Percentiles rank a stretch among this genome's conserved stretches.
Evolutionary conservation across 768 basidiomycete genomes (phyloP).

Genomic region (Peribolospora kevripleyi): DNA sequence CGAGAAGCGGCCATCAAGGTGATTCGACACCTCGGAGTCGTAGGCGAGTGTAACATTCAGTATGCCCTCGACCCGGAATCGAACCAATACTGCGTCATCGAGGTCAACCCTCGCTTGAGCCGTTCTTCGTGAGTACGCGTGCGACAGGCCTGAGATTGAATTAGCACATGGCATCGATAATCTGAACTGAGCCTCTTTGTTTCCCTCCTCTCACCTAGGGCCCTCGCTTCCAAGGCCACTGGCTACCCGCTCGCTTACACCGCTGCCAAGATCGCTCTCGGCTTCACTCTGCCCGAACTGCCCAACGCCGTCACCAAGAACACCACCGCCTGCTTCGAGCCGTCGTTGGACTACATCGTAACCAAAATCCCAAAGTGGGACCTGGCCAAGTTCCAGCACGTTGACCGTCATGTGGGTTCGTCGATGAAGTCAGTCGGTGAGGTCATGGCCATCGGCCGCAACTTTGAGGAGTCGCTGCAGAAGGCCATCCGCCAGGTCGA

Average conservation of each 20-base stretch:
- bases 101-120: constrained; percentile 63
- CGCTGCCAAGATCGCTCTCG: constrained; percentile 93
- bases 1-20: constrained; percentile 93
- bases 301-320: constrained; percentile 99
- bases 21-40: constrained; percentile 41
- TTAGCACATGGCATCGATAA: background rate
- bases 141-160: constrained; percentile 1
- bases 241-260: constrained; percentile 98
- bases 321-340: constrained; percentile 97
- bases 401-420: constrained; percentile 81
- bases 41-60: constrained; percentile 93
- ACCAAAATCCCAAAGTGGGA: constrained; percentile 99
- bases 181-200: constrained; percentile 1
- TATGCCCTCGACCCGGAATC: constrained; percentile 86
- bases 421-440: constrained; percentile 99
- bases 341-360: constrained; percentile 94
- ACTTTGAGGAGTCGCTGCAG: constrained; percentile 93
- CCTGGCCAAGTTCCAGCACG: constrained; percentile 85
- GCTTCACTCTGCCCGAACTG: constrained; percentile 86
- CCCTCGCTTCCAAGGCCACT: constrained; percentile 92
- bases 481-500: constrained; percentile 97
- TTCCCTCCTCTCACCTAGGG: constrained; percentile 26
- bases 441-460: constrained; percentile 98
- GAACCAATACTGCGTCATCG: constrained; percentile 91
- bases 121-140: background rate